These are phyloP conservation scores for Stygiomarasmius scandens DNA, from an alignment of 1,284 basidiomycete genomes.

Conservation along the genomic window DNA sequence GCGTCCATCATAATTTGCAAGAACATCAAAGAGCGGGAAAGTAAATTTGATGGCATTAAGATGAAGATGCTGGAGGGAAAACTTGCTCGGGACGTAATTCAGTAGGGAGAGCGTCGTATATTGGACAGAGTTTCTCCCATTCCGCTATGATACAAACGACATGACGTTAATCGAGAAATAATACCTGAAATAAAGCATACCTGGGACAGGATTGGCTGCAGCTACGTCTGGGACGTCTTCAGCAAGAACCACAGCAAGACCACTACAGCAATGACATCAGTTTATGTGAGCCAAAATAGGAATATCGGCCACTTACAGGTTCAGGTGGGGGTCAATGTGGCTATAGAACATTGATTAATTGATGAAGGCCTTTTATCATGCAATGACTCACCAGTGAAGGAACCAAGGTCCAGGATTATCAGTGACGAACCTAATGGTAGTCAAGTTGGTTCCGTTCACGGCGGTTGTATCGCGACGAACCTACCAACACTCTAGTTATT, in stretches of 20 bases:
- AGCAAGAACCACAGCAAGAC: constrained; percentile 42
- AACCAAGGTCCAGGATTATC: constrained; percentile 31
- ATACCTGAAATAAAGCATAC: constrained; percentile 19
- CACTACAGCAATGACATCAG: constrained; percentile 24
- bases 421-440: constrained; percentile 34
- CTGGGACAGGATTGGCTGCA: constrained; percentile 21
- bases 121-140: constrained; percentile 13
- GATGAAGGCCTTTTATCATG: neutral
- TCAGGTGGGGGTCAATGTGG: neutral
- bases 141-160: constrained; percentile 2
- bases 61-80: neutral
- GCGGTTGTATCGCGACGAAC: constrained; percentile 26
- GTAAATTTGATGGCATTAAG: neutral
- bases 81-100: neutral
- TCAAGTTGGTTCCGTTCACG: constrained; percentile 29
- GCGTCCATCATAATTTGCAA: too few species aligned
- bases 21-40: too few species aligned
- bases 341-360: neutral
- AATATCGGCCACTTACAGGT: neutral
- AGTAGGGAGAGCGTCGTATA: constrained; percentile 3
- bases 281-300: neutral
- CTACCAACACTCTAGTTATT: neutral
- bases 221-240: constrained; percentile 32
- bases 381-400: constrained; percentile 13
- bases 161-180: too few species aligned